Evolutionary conservation across 1,139 yeast genomes (phyloP), one percentile per base, ranked within the genome.

Genomic region (Kurtzmaniella quercitrusa): DNA sequence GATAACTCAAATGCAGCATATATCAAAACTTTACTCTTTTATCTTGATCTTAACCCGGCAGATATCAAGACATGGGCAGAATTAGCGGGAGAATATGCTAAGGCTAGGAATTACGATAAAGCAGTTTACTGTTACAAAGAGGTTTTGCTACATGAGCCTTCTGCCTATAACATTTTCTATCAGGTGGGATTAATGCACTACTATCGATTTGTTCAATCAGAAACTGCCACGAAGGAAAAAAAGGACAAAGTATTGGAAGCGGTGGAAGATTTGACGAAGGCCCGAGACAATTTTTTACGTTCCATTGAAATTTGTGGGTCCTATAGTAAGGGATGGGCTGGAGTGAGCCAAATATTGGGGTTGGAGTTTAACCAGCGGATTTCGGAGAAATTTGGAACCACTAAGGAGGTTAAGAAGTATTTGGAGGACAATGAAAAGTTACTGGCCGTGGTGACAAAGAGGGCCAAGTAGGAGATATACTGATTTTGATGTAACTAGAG

Each of bases 21-120:
- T 56, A 73, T 82, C 39, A 63, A 65, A 39, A 76, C 73, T 48
- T 68, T 86, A 49, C 61, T 66, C 33, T 67, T 63, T 46, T 77
- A 75, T 53, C 61, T 82, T 43, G 77, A 77, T 41, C 58, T 71
- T 43, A 79, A 75, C 52, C 96, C 97, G 1, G 62, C 82, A 25
- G 98, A 93, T 61, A 66, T 78, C 6, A 80, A 84, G 50, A 68
- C 87, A 1, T 89, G 95, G 95, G 73, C 81, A 40, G 95, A 87
- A 62, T 68, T 89, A 46, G 85, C 82, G 5, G 78, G 80, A 36
- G 71, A 75, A 21, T 91, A 91, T 57, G 62, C 63, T 33, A 58
- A 65, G 9, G 50, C 73, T n/a, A 90, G 90, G 1, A 81, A 82
- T 52, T 82, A 77, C 53, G 82, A 79, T 27, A 81, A 82, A 54